Conservation (phyloP, 2,329 filamentous ascomycete genomes). For the Cladophialophora exuberans region DNA sequence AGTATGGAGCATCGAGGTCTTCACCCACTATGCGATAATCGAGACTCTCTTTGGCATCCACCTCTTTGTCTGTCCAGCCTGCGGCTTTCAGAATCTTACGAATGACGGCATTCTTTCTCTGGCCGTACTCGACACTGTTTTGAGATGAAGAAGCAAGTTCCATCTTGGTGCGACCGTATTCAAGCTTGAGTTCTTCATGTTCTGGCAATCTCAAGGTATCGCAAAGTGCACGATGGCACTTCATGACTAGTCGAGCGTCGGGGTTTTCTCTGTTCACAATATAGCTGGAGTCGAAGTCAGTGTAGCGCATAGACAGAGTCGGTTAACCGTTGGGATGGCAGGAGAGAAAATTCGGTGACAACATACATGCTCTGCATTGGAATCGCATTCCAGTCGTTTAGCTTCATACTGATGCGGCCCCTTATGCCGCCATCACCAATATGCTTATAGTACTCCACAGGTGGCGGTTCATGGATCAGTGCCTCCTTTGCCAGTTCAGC, state of each 20-base stretch:
- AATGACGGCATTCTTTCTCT: slow-evolving; percentile 25
- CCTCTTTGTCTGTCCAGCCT: slow-evolving; percentile 25
- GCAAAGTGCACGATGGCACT: slow-evolving; percentile 29
- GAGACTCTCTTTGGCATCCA: slow-evolving; percentile 17
- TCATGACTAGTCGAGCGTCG: slow-evolving; percentile 25
- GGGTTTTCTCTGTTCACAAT: slow-evolving; percentile 1
- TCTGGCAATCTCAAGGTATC: slow-evolving; percentile 20
- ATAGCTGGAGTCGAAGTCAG: not conserved
- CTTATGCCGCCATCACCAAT: slow-evolving; percentile 33
- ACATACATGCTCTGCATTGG: slow-evolving; percentile 32
- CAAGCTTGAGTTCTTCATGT: slow-evolving; percentile 24
- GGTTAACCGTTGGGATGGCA: too few relatives aligned
- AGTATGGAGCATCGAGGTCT: not conserved
- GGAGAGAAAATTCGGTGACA: too few relatives aligned
- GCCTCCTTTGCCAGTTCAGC: slow-evolving; percentile 24
- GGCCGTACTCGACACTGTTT: slow-evolving; percentile 29
- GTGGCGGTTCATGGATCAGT: slow-evolving; percentile 26
- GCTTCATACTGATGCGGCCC: slow-evolving; percentile 31
- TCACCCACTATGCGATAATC: not conserved
- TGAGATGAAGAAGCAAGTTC: slow-evolving; percentile 27
- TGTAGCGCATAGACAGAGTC: too few relatives aligned
- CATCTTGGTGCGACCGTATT: slow-evolving; percentile 32
- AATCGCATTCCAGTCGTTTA: slow-evolving; percentile 1
- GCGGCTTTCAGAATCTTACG: slow-evolving; percentile 22
- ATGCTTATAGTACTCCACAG: slow-evolving; percentile 30